phyloP scores from a whole-genome alignment of 2,329 filamentous ascomycete species.

The Pyrenochaeta sp. region DNA sequence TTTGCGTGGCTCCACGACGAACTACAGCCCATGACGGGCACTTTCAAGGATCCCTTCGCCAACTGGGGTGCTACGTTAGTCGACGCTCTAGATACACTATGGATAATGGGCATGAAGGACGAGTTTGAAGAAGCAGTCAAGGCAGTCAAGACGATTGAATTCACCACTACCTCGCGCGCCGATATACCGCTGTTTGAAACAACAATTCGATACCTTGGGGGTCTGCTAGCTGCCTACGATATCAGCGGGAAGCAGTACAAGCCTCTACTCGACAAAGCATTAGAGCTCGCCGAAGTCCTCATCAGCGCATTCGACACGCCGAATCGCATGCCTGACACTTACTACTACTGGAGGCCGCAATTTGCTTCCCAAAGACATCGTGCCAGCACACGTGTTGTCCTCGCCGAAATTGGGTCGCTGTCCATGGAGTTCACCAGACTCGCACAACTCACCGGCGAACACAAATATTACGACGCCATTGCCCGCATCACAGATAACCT shows the following conservation, averaged over 20 bases:
- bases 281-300: constrained; percentile 69
- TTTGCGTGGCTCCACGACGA: constrained; percentile 89
- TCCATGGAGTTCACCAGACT: constrained; percentile 59
- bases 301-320: constrained; percentile 73
- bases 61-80: constrained; percentile 90
- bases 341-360: constrained; percentile 63
- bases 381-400: constrained; percentile 50
- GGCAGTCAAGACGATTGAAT: constrained; percentile 67
- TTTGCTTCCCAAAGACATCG: constrained; percentile 48
- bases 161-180: constrained; percentile 59
- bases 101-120: constrained; percentile 72
- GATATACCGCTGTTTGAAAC: constrained; percentile 74
- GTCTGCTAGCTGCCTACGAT: constrained; percentile 74
- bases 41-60: constrained; percentile 81
- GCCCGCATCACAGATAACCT: constrained; percentile 55
- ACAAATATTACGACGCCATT: constrained; percentile 58
- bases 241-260: constrained; percentile 62
- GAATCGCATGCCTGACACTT: constrained; percentile 69
- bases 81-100: constrained; percentile 75
- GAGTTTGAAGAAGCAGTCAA: constrained; percentile 71
- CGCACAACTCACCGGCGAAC: constrained; percentile 55
- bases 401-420: constrained; percentile 58
- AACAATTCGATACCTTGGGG: constrained; percentile 74
- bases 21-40: constrained; percentile 73
- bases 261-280: constrained; percentile 67